A percentile compares a stretch with the other conserved stretches of the same genome.
These are phyloP conservation scores for Tetracladium marchalianum DNA, from an alignment of 495 filamentous ascomycete species.

Conservation along the genomic window DNA sequence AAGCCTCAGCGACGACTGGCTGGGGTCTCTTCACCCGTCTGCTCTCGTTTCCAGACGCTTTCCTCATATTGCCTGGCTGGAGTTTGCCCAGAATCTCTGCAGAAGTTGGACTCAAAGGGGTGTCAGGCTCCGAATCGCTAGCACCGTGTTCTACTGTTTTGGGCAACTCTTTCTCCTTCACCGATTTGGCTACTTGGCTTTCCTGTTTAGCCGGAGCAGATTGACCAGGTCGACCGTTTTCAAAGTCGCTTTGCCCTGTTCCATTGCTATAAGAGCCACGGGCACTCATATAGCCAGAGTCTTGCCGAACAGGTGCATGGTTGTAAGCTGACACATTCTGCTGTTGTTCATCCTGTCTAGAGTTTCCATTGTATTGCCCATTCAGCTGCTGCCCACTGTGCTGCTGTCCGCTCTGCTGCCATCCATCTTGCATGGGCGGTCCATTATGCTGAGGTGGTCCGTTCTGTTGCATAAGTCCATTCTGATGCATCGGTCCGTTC, in stretches of 20 bases:
- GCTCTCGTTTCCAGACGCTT: slow-evolving; percentile 17
- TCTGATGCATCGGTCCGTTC: neutral
- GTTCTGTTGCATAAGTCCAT: slow-evolving; percentile 2
- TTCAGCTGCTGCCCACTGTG: too few relatives aligned
- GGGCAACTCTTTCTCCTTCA: neutral
- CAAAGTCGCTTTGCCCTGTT: slow-evolving; percentile 2
- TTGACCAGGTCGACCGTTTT: neutral
- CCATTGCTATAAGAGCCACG: slow-evolving; percentile 16
- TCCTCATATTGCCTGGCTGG: slow-evolving; percentile 16
- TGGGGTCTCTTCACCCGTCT: slow-evolving; percentile 22
- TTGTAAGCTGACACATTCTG: neutral
- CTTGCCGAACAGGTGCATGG: slow-evolving; percentile 12
- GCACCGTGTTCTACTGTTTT: neutral
- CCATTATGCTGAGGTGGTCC: neutral
- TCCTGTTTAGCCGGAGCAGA: neutral
- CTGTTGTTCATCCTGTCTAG: neutral
- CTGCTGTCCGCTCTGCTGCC: neutral
- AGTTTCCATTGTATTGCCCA: neutral
- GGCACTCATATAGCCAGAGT: slow-evolving; percentile 19
- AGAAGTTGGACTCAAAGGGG: slow-evolving; percentile 13
- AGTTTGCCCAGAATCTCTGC: slow-evolving; percentile 18
- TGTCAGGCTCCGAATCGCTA: slow-evolving; percentile 7
- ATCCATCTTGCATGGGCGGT: slow-evolving; percentile 6
- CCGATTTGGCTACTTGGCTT: neutral
- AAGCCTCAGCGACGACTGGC: slow-evolving; percentile 28